Base-by-base conservation (phyloP, 352 stramenopile species). In the Pythium sukuiense region DNA sequence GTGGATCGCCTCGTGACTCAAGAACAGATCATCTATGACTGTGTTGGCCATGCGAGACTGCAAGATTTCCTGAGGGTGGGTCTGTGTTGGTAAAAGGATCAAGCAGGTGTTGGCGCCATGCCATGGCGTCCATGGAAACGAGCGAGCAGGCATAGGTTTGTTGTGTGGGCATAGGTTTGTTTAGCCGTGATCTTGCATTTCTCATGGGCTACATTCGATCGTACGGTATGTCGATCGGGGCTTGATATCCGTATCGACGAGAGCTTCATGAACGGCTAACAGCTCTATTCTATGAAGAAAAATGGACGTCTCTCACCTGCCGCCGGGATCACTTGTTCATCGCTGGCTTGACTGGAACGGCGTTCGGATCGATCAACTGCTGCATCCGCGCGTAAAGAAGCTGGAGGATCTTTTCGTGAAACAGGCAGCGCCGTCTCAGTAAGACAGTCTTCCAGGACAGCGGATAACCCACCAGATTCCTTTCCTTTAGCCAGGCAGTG, bases 311-410 rank as follows among this genome's bases (percentile, higher is more conserved):
- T 35, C 5, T 35, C 32, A 35, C 5, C 32, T 5, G 5, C 8
- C 32, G 32, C 5, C 32, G 32, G 8, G 32, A 9, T 45, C 39
- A 48, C 39, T 48, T 48, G 39, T 24, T 13, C 18, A 24, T 48
- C 18, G 39, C 39, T 83, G 55, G 26, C 6, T 63, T 63, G 6
- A 66, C 58, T 58, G 49, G 50, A 11, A 66, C 13, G 3, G 27
- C 29, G 13, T 46, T 20, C 5, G 61, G 61, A 29, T 68, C 54
- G 3, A 62, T 43, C 18, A 62, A 27, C 68, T 20, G 41, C n/a
- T 67, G 48, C 54, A 79, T 68, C 20, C 69, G 58, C 6, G 6
- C 8, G 57, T 66, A 79, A 0, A 75, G 56, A 11, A 72, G n/a
- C 16, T 65, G 41, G 6, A 76, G 55, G 16, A 73, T 46, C 3